phyloP scores from a whole-genome alignment of 352 stramenopile genomes.

The Globisporangium perplexum region DNA sequence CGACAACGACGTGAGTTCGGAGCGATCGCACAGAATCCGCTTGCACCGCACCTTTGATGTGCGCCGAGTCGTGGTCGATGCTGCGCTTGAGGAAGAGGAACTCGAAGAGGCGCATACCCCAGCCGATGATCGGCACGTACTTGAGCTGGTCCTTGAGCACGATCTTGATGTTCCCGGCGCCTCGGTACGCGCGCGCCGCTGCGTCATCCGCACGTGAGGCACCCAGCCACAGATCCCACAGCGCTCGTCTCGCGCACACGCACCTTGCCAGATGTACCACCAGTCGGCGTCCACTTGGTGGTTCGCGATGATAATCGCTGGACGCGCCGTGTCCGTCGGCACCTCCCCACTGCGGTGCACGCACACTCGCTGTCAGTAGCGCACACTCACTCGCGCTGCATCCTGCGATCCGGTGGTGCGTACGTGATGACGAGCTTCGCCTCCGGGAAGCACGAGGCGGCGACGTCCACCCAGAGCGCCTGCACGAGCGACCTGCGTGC shows the following conservation, averaged over 20 bases:
- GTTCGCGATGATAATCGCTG: conserved; percentile 88
- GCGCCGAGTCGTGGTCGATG: conserved; percentile 64
- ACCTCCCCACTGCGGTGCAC: conserved; percentile 49
- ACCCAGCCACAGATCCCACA: not conserved
- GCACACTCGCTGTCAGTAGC: not conserved
- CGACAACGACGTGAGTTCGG: no score
- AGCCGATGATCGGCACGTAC: conserved; percentile 84
- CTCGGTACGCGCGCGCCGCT: conserved; percentile 49
- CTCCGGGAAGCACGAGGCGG: conserved; percentile 79
- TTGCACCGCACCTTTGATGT: conserved; percentile 42
- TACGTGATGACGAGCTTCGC: conserved; percentile 80
- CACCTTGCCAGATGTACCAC: conserved; percentile 89
- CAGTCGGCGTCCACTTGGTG: conserved; percentile 92
- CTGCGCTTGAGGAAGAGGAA: conserved; percentile 87
- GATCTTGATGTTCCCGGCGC: conserved; percentile 87
- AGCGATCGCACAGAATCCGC: no score
- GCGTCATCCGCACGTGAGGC: not conserved
- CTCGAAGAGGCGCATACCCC: conserved; percentile 87
- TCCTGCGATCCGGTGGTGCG: no score
- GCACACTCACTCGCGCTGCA: no score
- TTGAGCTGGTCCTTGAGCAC: conserved; percentile 90
- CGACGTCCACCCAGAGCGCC: conserved; percentile 84
- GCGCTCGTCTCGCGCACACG: not conserved
- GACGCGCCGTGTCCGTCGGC: conserved; percentile 60
- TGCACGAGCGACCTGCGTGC: conserved; percentile 42